phyloP scores from a whole-genome alignment of 345 rosid genomes.

The Gossypioides kirkii region DNA sequence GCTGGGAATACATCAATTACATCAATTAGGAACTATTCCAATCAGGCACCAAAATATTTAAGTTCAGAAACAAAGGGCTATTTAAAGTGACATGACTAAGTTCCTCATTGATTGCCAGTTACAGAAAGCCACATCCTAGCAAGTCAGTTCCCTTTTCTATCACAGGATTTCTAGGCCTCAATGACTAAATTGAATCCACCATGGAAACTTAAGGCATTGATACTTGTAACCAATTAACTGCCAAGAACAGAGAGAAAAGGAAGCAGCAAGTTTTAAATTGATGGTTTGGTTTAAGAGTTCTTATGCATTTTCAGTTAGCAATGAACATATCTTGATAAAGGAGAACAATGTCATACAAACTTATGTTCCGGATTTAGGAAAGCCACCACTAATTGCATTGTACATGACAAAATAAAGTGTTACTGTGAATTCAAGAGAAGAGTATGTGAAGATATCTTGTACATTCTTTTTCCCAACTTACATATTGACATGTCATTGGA shows the following conservation, averaged over 20 bases:
- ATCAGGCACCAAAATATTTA: slow-evolving; percentile 10
- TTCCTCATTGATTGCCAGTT: neutral
- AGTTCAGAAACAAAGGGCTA: neutral
- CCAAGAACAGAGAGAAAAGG: neutral
- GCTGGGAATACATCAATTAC: slow-evolving; percentile 38
- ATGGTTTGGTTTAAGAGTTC: neutral
- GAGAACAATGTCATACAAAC: neutral
- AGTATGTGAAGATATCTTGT: neutral
- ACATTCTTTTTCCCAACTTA: slow-evolving; percentile 28
- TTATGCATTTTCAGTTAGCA: neutral
- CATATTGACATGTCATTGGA: slow-evolving; percentile 76
- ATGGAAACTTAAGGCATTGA: neutral
- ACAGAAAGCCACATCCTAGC: neutral
- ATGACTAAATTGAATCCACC: neutral
- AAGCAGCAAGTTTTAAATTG: neutral
- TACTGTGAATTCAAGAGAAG: neutral
- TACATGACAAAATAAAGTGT: neutral
- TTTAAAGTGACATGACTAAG: neutral
- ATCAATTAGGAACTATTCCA: neutral
- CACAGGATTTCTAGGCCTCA: neutral
- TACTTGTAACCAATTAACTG: neutral
- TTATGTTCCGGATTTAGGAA: neutral
- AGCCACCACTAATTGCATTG: neutral
- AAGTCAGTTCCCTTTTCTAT: neutral
- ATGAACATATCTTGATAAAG: slow-evolving; percentile 1